phyloP scores from a whole-genome alignment of 257 asterid genomes.

The Cynanchum wilfordii region DNA sequence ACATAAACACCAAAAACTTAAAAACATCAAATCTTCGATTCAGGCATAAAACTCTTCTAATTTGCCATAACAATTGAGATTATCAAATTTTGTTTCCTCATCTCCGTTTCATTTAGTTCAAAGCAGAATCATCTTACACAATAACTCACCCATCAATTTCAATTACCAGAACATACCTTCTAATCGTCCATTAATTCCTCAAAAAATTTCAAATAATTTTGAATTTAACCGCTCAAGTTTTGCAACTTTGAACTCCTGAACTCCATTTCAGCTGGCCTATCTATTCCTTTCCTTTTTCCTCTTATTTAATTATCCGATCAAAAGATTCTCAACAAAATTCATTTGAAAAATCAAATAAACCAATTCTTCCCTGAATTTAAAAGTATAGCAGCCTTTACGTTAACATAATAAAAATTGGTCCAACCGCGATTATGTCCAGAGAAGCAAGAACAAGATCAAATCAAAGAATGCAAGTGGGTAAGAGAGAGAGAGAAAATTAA shows the following conservation, averaged over 20 bases:
- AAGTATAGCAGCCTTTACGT: background rate
- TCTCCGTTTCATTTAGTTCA: background rate
- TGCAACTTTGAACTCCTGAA: background rate
- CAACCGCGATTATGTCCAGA: background rate
- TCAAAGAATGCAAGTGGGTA: background rate
- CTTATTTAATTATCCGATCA: background rate
- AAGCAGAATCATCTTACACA: background rate
- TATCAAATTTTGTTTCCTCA: background rate
- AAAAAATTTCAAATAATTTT: background rate
- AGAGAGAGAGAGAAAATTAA: background rate
- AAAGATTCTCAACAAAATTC: background rate
- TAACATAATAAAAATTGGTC: background rate
- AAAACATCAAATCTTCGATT: background rate
- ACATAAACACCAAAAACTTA: background rate
- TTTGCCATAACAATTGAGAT: background rate
- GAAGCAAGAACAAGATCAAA: background rate
- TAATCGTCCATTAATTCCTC: background rate
- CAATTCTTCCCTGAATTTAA: background rate
- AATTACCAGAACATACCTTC: background rate
- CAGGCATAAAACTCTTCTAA: background rate
- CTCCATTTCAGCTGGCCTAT: background rate
- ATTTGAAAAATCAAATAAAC: background rate
- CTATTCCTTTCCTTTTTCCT: no score
- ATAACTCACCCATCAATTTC: background rate
- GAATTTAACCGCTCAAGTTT: background rate